phyloP scores from a whole-genome alignment of 208 protist species.

The Zelonia costaricensis region DNA sequence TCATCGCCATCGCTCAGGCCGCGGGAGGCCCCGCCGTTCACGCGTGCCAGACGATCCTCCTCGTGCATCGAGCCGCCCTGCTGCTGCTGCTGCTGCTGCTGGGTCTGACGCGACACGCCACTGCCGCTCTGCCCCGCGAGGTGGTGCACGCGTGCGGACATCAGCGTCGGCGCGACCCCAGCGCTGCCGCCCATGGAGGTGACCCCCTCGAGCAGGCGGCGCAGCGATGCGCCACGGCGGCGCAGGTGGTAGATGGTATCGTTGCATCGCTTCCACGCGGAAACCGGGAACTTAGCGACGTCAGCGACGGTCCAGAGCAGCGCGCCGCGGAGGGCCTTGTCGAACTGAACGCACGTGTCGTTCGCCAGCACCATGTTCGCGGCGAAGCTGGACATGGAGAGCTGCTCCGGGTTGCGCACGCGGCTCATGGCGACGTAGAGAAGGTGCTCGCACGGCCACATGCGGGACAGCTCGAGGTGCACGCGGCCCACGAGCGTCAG shows the following conservation, averaged over 20 bases:
- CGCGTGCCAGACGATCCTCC: too few relatives aligned
- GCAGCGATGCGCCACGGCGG: constrained; percentile 64
- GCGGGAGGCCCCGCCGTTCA: too few relatives aligned
- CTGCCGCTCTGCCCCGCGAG: neutral
- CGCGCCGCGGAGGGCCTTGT: constrained; percentile 46
- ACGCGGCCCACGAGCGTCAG: constrained; percentile 84
- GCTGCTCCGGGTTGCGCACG: constrained; percentile 89
- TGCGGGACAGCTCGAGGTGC: constrained; percentile 86
- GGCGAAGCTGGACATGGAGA: constrained; percentile 79
- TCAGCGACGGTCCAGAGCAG: constrained; percentile 36
- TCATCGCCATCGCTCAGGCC: too few relatives aligned
- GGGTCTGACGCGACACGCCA: neutral
- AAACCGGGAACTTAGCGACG: constrained; percentile 61
- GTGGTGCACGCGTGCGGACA: neutral
- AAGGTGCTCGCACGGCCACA: constrained; percentile 90
- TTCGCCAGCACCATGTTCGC: constrained; percentile 83
- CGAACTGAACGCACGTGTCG: constrained; percentile 71
- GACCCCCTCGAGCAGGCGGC: constrained; percentile 49
- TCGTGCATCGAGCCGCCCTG: too few relatives aligned
- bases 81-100: neutral
- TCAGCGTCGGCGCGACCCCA: constrained; percentile 1
- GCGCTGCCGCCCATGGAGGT: constrained; percentile 23
- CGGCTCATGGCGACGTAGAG: constrained; percentile 91
- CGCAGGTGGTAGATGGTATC: constrained; percentile 87
- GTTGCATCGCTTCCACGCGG: constrained; percentile 86